These are phyloP conservation scores for Pythium rhizo-oryzae DNA, from an alignment of 352 stramenopile genomes.

Conservation along the genomic window DNA sequence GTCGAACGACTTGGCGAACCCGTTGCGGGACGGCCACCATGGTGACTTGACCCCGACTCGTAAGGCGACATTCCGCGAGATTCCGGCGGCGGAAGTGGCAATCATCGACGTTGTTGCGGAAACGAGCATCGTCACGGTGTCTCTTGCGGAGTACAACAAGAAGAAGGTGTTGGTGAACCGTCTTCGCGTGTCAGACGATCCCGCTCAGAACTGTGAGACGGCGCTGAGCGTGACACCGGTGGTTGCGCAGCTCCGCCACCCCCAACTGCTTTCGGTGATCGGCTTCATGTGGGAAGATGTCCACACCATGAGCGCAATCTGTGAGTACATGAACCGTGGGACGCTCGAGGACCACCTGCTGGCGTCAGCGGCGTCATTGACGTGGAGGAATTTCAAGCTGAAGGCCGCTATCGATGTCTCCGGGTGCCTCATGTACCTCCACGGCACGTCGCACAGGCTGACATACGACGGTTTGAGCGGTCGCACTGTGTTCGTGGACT, in stretches of 20 bases:
- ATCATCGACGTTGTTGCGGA: constrained; percentile 44
- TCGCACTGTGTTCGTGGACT: constrained; percentile 73
- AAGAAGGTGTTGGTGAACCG: constrained; percentile 60
- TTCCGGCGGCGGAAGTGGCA: constrained; percentile 42
- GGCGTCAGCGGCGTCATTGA: constrained; percentile 39
- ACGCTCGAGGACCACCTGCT: constrained; percentile 66
- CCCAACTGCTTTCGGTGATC: constrained; percentile 60
- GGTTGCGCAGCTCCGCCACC: constrained; percentile 70
- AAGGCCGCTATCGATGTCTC: constrained; percentile 69
- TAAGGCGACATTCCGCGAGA: constrained; percentile 64
- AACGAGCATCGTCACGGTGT: constrained; percentile 52
- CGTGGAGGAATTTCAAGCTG: constrained; percentile 81
- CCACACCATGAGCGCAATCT: constrained; percentile 64
- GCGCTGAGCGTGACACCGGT: constrained; percentile 55
- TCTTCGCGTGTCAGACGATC: constrained; percentile 56
- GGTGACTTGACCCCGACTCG: constrained; percentile 30
- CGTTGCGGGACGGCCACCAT: constrained; percentile 28
- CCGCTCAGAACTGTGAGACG: constrained; percentile 56
- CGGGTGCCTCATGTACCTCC: constrained; percentile 73
- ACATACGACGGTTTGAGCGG: constrained; percentile 76
- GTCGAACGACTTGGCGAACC: constrained; percentile 38
- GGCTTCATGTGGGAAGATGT: constrained; percentile 67
- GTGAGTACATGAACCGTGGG: constrained; percentile 70
- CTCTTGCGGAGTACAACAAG: constrained; percentile 45
- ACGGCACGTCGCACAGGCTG: constrained; percentile 62